Percentiles rank a stretch among this genome's conserved stretches.
These are phyloP conservation scores for Rhynchosporium agropyri DNA, from an alignment of 2,329 filamentous ascomycete species.

Conservation along the genomic window DNA sequence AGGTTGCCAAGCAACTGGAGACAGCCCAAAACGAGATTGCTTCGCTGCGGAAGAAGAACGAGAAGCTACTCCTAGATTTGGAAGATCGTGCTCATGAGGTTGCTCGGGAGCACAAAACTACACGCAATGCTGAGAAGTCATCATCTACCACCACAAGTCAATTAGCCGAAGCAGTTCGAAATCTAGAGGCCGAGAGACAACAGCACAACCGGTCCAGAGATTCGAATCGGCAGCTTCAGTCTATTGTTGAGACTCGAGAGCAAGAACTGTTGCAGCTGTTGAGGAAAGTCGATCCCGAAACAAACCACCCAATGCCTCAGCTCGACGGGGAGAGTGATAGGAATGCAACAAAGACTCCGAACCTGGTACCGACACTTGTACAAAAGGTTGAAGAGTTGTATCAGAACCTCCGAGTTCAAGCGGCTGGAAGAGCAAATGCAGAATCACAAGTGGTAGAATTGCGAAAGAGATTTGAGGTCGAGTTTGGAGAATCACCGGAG, in stretches of 20 bases:
- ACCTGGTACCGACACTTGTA: conserved; percentile 79
- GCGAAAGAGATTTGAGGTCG: conserved; percentile 72
- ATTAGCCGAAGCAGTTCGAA: conserved; percentile 85
- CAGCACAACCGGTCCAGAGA: conserved; percentile 82
- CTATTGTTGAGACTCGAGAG: conserved; percentile 76
- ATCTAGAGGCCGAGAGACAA: conserved; percentile 87
- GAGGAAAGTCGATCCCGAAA: conserved; percentile 78
- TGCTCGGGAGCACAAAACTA: conserved; percentile 84
- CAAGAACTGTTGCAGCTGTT: conserved; percentile 81
- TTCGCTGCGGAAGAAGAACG: conserved; percentile 88
- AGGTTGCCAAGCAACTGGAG: conserved; percentile 80
- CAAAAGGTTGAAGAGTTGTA: conserved; percentile 88
- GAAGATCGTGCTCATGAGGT: conserved; percentile 95
- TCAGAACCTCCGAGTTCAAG: conserved; percentile 81
- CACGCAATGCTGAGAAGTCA: conserved; percentile 85
- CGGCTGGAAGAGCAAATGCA: conserved; percentile 77
- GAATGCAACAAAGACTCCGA: conserved; percentile 55
- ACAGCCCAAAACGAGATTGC: conserved; percentile 82
- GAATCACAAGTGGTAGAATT: conserved; percentile 81
- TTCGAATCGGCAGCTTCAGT: conserved; percentile 80
- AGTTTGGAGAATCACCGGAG: conserved; percentile 64
- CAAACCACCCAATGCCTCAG: conserved; percentile 54
- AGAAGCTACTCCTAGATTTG: conserved; percentile 84
- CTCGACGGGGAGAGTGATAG: conserved; percentile 58
- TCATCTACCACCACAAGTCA: conserved; percentile 80